Evolutionary conservation across 1,284 basidiomycete species (phyloP).

Genomic region (Neolentinus lepideus): DNA sequence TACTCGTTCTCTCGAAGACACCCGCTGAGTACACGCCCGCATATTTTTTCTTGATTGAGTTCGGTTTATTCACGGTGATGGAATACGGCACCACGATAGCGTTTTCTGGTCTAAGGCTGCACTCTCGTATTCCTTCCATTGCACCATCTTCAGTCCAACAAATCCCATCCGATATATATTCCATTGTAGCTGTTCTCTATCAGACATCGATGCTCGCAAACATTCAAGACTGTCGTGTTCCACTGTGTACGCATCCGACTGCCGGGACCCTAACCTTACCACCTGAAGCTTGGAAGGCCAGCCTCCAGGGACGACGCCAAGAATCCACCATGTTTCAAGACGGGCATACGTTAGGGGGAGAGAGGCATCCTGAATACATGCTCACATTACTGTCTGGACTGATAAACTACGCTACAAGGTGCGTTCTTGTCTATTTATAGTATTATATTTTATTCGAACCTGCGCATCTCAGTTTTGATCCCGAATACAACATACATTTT

Average conservation of each 20-base stretch:
- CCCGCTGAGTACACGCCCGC: not conserved
- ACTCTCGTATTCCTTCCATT: not conserved
- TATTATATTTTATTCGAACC: too few relatives aligned
- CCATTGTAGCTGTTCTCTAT: not conserved
- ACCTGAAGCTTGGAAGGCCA: not conserved
- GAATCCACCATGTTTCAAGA: not conserved
- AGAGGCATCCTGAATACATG: not conserved
- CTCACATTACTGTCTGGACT: not conserved
- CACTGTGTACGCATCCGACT: not conserved
- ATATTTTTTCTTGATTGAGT: not conserved
- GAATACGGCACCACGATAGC: not conserved
- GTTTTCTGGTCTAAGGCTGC: not conserved
- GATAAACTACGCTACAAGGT: not conserved
- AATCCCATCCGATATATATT: not conserved
- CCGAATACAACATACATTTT: not conserved
- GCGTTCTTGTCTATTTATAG: too few relatives aligned
- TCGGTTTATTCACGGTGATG: not conserved
- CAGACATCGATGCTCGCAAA: not conserved
- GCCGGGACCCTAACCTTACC: not conserved
- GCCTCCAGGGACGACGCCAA: not conserved
- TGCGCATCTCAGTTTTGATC: too few relatives aligned
- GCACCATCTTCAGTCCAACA: not conserved
- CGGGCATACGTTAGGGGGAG: not conserved
- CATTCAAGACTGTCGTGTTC: not conserved
- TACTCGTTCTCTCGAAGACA: not conserved